Base-by-base conservation (phyloP, 169 alveolate genomes). In the Babesia microti region DNA sequence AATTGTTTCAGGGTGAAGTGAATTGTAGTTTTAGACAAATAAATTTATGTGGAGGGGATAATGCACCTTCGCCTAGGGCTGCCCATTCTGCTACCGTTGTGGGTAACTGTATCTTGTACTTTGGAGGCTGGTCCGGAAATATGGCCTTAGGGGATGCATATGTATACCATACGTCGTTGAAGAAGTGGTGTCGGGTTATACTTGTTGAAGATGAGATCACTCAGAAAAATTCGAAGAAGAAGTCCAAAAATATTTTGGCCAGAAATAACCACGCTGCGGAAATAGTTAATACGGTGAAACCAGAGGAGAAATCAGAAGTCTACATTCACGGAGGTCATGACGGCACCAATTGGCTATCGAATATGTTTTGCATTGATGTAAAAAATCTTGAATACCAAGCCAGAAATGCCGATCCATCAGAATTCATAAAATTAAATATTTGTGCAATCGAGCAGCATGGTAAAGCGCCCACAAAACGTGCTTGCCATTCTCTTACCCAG, bases 91-190 rank as follows among this genome's bases (percentile, higher is more conserved):
- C 83, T 47, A 68, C 69, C 41, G 68, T 43, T 28, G 72, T 74
- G 21, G 79, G 63, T 12, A 65, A 65, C 28, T 61, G 50, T 21
- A 34, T 74, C 22, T 65, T 72, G 22, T 33, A 70, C 9, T 74
- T 74, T 44, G 85, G 85, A 11, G 85, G 85, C 9, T 74, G 85
- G 85, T 35, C 71, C 21, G 85, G 85, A 0, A 56, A 50, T 19
- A 56, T 57, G 28, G 80, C 85, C 11, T 50, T 74, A 5, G 70
- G 60, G 23, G 85, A 74, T 21, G 79, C 81, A 17, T 71, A 74
- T 43, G 84, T 72, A 7, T 59, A 58, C 34, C 81, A 68, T 52
- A 52, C 61, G 18, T 52, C 40, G 26, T 45, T 61, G 37, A 68
- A 54, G 46, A 36, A 72, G 32, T 74, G 85, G 85, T 50, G 56